phyloP scores from a whole-genome alignment of 768 basidiomycete genomes.

The Hygrophoropsis aurantiaca region DNA sequence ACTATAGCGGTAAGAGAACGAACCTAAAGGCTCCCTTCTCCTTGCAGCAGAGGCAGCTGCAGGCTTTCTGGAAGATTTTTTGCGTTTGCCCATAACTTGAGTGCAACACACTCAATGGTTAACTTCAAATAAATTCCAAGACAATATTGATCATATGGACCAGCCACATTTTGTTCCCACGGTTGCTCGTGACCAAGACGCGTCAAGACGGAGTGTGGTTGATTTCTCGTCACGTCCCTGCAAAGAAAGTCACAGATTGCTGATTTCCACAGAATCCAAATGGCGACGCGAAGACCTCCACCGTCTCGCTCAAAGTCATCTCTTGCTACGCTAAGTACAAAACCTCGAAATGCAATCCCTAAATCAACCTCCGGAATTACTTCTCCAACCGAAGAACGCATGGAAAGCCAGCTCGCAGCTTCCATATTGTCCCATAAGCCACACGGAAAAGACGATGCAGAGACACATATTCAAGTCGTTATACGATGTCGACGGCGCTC shows the following conservation, averaged over 20 bases:
- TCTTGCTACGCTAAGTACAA: constrained; percentile 34
- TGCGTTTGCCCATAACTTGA: constrained; percentile 78
- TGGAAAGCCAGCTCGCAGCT: constrained; percentile 18
- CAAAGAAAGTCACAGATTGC: neutral
- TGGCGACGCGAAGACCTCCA: constrained; percentile 65
- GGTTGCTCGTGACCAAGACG: constrained; percentile 34
- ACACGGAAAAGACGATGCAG: constrained; percentile 41
- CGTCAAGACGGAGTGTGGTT: constrained; percentile 17
- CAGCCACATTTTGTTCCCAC: constrained; percentile 1
- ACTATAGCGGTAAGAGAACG: constrained; percentile 4
- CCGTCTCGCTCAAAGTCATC: constrained; percentile 42
- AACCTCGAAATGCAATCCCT: constrained; percentile 51
- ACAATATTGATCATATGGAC: too few species aligned
- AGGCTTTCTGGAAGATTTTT: constrained; percentile 85
- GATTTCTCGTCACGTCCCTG: constrained; percentile 28
- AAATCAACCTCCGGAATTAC: constrained; percentile 37
- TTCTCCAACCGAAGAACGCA: constrained; percentile 18
- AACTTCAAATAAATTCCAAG: neutral
- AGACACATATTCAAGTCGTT: constrained; percentile 91
- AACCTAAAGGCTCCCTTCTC: constrained; percentile 74
- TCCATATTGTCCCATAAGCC: constrained; percentile 27
- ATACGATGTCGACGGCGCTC: constrained; percentile 87
- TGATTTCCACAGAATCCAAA: constrained; percentile 25
- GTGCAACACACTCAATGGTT: neutral
- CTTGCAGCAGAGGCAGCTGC: constrained; percentile 60